Base-by-base conservation (phyloP, 805 yeast genomes). In the Cyberlindnera xishuangbannaensis region DNA sequence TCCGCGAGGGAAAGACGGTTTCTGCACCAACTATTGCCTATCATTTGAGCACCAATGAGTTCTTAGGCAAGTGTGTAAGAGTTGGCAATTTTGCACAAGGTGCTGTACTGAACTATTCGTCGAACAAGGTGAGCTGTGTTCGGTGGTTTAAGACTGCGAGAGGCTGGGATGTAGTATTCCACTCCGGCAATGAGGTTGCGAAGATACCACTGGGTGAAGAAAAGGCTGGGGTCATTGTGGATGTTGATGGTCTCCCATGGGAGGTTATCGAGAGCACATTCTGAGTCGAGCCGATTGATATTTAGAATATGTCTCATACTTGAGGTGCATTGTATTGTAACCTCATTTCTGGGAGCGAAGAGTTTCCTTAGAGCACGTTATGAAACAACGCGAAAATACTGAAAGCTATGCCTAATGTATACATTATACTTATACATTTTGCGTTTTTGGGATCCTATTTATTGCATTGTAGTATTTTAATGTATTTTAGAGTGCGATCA, bases 81-180 rank as follows among this genome's bases (percentile, higher is more conserved):
- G 43, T 71, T 11, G 79, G 78, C 3, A 64, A 65, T 37, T 72
- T 77, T 71, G 48, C 60, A 4, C 78, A 74, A 46, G 79, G 76
- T 4, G 47, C 74, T 1, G 30, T 71, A 2, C 25, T 48, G 24
- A 42, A 45, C 38, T 47, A 44, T 56, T 31, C 46, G 31, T 33
- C 33, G 15, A 18, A 45, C 39, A 15, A 51, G 41, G 37, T 45
- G 11, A 41, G 47, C n/a, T 35, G 35, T 33, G 37, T 34, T 15
- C 45, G 53, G 28, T 34, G 40, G 30, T 45, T 30, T 30, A 15
- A 31, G n/a, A 29, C 27, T 5, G 39, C 27, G 17, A 37, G 29
- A 10, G 30, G 36, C 14, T 47, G 49, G 50, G 17, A 31, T 5
- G 39, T 31, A 6, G 38, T 41, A 9, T 45, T 47, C 40, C 34